Evolutionary conservation across 2,329 filamentous ascomycete genomes (phyloP), one percentile per base, ranked within the genome.

Genomic region (Moelleriella libera): DNA sequence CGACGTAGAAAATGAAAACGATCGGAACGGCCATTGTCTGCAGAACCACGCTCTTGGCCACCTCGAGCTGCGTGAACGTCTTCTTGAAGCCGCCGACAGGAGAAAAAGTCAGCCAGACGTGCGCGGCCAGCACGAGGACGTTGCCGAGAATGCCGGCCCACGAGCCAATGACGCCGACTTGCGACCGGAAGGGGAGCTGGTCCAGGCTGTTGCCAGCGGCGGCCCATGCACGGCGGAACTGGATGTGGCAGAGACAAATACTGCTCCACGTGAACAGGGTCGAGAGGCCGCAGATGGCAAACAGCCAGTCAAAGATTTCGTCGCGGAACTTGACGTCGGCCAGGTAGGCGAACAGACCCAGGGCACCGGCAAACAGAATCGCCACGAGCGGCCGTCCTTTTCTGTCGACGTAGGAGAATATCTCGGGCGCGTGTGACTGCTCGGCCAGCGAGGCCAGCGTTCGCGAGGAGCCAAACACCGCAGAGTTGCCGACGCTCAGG

Each of bases 381-480:
- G 86, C 79, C 42, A 82, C 74, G 5, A 94, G 72, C 8, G 84
- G 89, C 7, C 89, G 84, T 39, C 89, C 89, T 53, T 82, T 78
- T 44, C 83, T 81, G 68, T 90, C 89, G 57, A 92, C 82, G 65
- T 90, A 95, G 49, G 78, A 79, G 32, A 95, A 71, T 53, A 89
- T 70, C 52, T 70, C 74, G 6, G 89, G 88, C 0, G 86, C 88
- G 61, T 92, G 88, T 48, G 81, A 77, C 63, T 94, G 88, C 62
- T 95, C 88, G 43, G 89, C 88, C 2, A 96, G 76, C 3, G 89
- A 88, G 30, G 88, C 87, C 6, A 97, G 78, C 2, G 89, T 96
- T 56, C 90, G 82, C 1, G 87, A 94, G 29, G 87, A 90, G 37
- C 88, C 90, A 58, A 94, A 97, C 50, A 96, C 11, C 7, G 32